These are phyloP conservation scores for Penstemon davidsonii DNA, from an alignment of 257 asterid genomes.

Conservation along the genomic window DNA sequence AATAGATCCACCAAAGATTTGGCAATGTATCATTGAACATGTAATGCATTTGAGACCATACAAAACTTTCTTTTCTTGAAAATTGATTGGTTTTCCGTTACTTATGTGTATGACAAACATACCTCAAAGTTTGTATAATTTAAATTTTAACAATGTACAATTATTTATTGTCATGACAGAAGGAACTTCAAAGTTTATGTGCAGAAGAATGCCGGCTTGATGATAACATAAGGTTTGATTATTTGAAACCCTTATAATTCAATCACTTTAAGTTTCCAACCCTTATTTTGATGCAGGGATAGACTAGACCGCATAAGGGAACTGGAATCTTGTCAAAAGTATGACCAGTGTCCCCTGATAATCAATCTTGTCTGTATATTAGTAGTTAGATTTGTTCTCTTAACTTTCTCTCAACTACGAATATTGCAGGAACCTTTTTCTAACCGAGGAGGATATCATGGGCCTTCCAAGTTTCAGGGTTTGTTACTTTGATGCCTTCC, in stretches of 20 bases:
- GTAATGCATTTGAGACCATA: too few relatives aligned
- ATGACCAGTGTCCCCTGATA: slow-evolving; percentile 26
- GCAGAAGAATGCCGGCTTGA: slow-evolving; percentile 64
- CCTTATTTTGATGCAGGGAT: slow-evolving; percentile 49
- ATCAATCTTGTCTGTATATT: slow-evolving; percentile 1
- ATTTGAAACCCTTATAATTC: slow-evolving; percentile 11
- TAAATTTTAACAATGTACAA: neutral
- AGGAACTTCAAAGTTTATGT: slow-evolving; percentile 48
- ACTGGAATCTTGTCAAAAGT: slow-evolving; percentile 54
- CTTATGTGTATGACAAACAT: neutral
- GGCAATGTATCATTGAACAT: neutral
- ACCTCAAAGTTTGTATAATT: slow-evolving; percentile 8
- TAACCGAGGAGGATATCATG: slow-evolving; percentile 68
- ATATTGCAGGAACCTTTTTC: slow-evolving; percentile 59
- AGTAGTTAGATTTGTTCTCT: slow-evolving; percentile 24
- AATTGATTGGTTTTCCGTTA: slow-evolving; percentile 10
- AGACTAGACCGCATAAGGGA: slow-evolving; percentile 54
- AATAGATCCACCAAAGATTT: neutral
- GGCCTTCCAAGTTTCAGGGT: slow-evolving; percentile 66
- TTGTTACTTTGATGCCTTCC: slow-evolving; percentile 27
- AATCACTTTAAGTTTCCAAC: slow-evolving; percentile 28
- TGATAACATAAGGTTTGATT: slow-evolving; percentile 63
- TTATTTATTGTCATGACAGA: slow-evolving; percentile 45
- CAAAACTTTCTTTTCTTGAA: neutral
- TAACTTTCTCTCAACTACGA: slow-evolving; percentile 22